phyloP scores from a whole-genome alignment of 2,329 filamentous ascomycete genomes.

The Fusarium chaquense region DNA sequence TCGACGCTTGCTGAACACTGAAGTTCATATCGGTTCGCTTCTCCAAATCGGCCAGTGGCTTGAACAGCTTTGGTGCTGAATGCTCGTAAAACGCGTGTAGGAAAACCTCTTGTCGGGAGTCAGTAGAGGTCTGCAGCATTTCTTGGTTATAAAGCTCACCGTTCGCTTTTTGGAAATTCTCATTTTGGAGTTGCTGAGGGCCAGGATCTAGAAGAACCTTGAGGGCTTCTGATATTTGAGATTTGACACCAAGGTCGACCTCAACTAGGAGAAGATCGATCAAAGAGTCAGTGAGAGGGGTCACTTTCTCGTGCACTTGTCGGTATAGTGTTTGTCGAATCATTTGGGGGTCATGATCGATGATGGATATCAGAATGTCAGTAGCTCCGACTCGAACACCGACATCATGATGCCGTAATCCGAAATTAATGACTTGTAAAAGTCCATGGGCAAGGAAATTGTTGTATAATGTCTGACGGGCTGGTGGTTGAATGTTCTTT shows the following conservation, averaged over 20 bases:
- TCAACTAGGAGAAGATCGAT: constrained; percentile 93
- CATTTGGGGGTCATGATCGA: constrained; percentile 95
- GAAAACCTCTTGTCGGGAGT: constrained; percentile 86
- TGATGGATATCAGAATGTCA: constrained; percentile 91
- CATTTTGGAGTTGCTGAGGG: constrained; percentile 57
- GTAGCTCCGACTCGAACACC: constrained; percentile 90
- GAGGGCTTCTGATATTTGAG: constrained; percentile 93
- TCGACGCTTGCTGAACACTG: constrained; percentile 84
- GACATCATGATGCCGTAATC: constrained; percentile 85
- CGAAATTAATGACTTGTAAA: constrained; percentile 90
- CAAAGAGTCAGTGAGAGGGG: constrained; percentile 88
- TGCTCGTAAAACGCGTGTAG: constrained; percentile 90
- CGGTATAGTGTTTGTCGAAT: constrained; percentile 94
- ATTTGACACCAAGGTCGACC: constrained; percentile 92
- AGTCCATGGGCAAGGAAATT: constrained; percentile 92
- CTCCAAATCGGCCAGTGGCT: constrained; percentile 85
- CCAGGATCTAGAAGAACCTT: constrained; percentile 89
- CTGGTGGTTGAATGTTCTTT: constrained; percentile 90
- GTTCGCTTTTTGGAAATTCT: constrained; percentile 72
- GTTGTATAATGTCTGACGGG: constrained; percentile 83
- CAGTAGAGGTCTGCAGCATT: constrained; percentile 64
- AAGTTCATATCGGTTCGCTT: constrained; percentile 76
- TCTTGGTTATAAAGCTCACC: constrained; percentile 76
- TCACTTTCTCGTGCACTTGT: constrained; percentile 87
- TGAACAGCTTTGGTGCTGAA: constrained; percentile 86